A percentile compares a stretch with the other conserved stretches of the same genome.
Evolutionary conservation across 208 protist genomes (phyloP).

Genomic region (Leishmania guyanensis): DNA sequence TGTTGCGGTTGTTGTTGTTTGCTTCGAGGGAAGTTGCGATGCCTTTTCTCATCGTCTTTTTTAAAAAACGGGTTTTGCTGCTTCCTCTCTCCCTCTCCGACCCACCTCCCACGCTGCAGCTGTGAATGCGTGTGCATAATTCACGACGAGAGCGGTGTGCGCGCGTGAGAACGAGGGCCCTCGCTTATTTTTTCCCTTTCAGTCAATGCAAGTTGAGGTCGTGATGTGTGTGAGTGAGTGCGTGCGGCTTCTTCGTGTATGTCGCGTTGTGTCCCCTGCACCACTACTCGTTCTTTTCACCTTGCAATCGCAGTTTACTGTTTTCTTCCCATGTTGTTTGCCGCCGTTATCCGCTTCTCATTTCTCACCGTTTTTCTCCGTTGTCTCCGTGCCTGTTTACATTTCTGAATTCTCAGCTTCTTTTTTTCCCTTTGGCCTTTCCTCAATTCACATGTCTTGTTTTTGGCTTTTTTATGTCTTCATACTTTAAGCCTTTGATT

Average conservation of each 20-base stretch:
- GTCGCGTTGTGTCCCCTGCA: neutral
- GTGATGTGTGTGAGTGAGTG: neutral
- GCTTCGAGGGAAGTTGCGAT: neutral
- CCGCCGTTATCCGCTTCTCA: neutral
- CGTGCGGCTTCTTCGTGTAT: neutral
- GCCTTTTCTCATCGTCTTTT: neutral
- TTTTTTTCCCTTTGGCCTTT: neutral
- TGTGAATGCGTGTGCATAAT: neutral
- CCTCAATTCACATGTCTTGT: neutral
- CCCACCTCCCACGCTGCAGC: neutral
- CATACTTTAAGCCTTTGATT: slow-evolving; percentile 13
- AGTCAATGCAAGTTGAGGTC: neutral
- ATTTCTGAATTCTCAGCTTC: neutral
- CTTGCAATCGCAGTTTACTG: neutral
- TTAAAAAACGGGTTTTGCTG: neutral
- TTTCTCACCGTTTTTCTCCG: neutral
- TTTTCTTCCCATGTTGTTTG: neutral
- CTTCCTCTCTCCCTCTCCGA: neutral
- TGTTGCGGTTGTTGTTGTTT: neutral
- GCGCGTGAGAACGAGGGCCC: neutral
- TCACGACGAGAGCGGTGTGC: neutral
- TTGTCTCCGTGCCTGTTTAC: neutral
- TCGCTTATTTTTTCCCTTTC: neutral
- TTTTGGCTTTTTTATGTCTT: neutral
- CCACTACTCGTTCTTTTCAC: slow-evolving; percentile 14